Conservation (phyloP, 768 basidiomycete species). For the Mycena galericulata region DNA sequence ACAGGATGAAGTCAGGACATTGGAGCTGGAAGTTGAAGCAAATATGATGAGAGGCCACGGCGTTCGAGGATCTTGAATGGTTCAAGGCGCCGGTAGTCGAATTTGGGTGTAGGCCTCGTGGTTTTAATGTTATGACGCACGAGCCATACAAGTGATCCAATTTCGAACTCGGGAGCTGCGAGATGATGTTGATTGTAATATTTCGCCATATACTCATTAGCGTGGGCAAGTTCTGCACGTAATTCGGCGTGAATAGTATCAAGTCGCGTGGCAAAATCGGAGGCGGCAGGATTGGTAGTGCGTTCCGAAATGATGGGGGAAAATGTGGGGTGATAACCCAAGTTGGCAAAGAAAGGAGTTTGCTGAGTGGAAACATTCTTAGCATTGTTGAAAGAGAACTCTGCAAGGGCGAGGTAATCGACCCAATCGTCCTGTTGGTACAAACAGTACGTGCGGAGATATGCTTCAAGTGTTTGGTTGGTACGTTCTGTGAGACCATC, state of each 20-base stretch:
- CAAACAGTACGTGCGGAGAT: conserved; percentile 49
- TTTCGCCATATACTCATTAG: conserved; percentile 36
- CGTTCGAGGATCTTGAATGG: conserved; percentile 35
- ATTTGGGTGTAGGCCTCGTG: conserved; percentile 53
- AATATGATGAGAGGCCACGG: not conserved
- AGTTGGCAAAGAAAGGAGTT: conserved; percentile 53
- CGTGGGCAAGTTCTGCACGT: conserved; percentile 43
- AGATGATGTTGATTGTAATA: not conserved
- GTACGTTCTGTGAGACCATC: conserved; percentile 46
- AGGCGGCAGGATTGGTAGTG: conserved; percentile 44
- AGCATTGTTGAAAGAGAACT: too few species aligned
- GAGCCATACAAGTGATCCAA: conserved; percentile 52
- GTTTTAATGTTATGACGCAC: conserved; percentile 53
- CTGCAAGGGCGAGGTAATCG: too few species aligned
- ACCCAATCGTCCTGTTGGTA: conserved; percentile 54
- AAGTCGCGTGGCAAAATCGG: conserved; percentile 38
- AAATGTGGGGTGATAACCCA: conserved; percentile 48
- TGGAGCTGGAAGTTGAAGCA: conserved; percentile 20
- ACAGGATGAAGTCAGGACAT: conserved; percentile 37
- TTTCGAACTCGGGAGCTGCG: conserved; percentile 36
- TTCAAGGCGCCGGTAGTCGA: conserved; percentile 48
- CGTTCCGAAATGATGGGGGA: conserved; percentile 42
- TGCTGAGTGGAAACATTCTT: too few species aligned
- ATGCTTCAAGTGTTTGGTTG: conserved; percentile 53
- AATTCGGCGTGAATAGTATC: conserved; percentile 48